phyloP scores from a whole-genome alignment of 108 stramenopile species.

The Epithemia pelagica region DNA sequence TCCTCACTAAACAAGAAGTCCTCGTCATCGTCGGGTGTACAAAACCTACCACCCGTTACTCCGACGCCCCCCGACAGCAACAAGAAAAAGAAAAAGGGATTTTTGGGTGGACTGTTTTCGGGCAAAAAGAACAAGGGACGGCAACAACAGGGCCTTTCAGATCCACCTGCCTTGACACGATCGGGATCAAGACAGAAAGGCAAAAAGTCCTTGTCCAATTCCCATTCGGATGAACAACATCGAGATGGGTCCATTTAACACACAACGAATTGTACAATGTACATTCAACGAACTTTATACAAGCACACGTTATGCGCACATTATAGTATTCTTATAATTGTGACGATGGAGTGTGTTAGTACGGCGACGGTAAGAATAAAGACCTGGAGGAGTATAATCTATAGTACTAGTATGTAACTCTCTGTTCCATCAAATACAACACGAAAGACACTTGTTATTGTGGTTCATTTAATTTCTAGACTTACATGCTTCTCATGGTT shows the following conservation, averaged over 20 bases:
- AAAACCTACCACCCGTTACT: background rate
- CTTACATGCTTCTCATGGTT: no score
- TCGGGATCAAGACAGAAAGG: background rate
- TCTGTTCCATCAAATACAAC: no score
- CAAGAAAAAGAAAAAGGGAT: conserved; percentile 79
- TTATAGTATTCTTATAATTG: no score
- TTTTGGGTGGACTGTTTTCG: conserved; percentile 62
- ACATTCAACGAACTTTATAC: no score
- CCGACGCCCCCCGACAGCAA: conserved; percentile 1
- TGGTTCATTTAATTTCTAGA: no score
- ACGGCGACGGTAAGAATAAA: no score
- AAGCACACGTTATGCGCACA: no score
- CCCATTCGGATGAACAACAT: background rate
- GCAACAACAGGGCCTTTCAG: background rate
- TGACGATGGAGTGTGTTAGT: no score
- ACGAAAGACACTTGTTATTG: no score
- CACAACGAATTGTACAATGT: no score
- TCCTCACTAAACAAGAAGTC: conserved; percentile 1
- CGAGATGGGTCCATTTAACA: background rate
- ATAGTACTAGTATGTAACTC: no score
- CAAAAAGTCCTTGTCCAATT: background rate
- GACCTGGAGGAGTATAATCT: no score
- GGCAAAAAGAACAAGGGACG: conserved; percentile 50
- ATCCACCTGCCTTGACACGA: background rate
- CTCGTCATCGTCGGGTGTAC: background rate